Base-by-base conservation (phyloP, 106 monocot species). In the Phalaenopsis aphrodite region DNA sequence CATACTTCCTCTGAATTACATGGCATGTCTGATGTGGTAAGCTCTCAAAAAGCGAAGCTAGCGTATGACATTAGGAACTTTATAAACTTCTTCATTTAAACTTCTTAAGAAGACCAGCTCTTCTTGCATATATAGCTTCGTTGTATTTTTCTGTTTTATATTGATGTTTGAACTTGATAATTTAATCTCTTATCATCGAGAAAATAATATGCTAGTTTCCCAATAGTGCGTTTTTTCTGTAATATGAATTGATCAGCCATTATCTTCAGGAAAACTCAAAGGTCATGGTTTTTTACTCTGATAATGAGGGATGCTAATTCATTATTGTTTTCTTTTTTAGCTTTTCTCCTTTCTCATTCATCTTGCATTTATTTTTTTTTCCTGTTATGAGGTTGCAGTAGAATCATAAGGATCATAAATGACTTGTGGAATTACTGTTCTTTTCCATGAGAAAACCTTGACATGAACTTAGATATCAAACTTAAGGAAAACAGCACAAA, bases 281-380 rank as follows among this genome's bases (percentile, higher is more conserved):
- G 36, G 38, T 36, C 69, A 69, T 69, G 2, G 4, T 8, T 69
- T 39, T 39, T 69, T 36, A 39, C n/a, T 7, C 37, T 39, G 69
- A 69, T 69, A 69, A 15, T 39, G n/a, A 39, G 69, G 69, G 69
- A 61, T 61, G 61, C 39, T 69, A 69, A 39, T 69, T 74, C 18
- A 18, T 74, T 74, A 74, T 42, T 74, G 41, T 71, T 74, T 73
- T 74, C n/a, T n/a, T 74, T 5, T 18, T 69, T 74, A 19, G n/a
- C 18, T 45, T 74, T 74, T 45, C 18, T 74, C 74, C 24, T 42
- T 41, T 9, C 12, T 38, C 11, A 38, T 37, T 69, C 69, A 37
- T 37, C 39, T 69, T 30, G 30, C 30, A 30, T 30, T 12, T 2
- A 8, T 17, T 74, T 74, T 17, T 36, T 7, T 2, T 74, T 74